Evolutionary conservation across 1,284 basidiomycete genomes (phyloP).

Genomic region (Neolentinus lepideus): DNA sequence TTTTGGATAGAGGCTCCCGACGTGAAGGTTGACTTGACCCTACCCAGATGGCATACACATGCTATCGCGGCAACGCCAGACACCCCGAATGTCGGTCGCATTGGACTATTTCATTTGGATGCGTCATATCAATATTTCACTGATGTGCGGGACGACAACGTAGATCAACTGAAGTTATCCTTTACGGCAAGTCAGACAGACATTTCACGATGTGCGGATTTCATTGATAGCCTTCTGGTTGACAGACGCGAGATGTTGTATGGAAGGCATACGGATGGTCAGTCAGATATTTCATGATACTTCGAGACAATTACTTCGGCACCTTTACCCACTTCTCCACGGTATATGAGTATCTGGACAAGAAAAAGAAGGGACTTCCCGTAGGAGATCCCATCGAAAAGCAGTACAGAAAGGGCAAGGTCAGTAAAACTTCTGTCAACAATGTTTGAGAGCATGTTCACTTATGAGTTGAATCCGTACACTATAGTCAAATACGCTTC

Average conservation of each 20-base stretch:
- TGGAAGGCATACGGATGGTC: conserved; percentile 83
- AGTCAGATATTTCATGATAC: conserved; percentile 77
- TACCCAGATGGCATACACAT: conserved; percentile 88
- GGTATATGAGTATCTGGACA: conserved; percentile 75
- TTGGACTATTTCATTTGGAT: conserved; percentile 50
- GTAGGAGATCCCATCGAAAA: conserved; percentile 76
- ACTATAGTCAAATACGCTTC: conserved; percentile 70
- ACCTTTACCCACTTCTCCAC: conserved; percentile 88
- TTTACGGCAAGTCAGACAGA: conserved; percentile 47
- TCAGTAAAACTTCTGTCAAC: conserved; percentile 27
- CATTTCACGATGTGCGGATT: not conserved
- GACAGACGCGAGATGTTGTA: conserved; percentile 43
- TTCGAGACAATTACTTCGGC: conserved; percentile 91
- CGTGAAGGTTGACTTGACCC: conserved; percentile 48
- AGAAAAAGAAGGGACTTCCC: conserved; percentile 46
- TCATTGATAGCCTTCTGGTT: not conserved
- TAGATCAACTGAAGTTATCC: conserved; percentile 72
- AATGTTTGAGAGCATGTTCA: not conserved
- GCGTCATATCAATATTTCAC: conserved; percentile 75
- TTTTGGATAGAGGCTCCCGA: conserved; percentile 63
- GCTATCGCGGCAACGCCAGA: conserved; percentile 57
- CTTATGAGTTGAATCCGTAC: conserved; percentile 7
- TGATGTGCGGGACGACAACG: conserved; percentile 56
- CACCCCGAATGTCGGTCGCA: conserved; percentile 48
- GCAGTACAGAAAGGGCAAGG: conserved; percentile 74